A percentile compares a stretch with the other conserved stretches of the same genome.
These are phyloP conservation scores for Exophiala viscosa DNA, from an alignment of 2,329 filamentous ascomycete species.

Conservation along the genomic window DNA sequence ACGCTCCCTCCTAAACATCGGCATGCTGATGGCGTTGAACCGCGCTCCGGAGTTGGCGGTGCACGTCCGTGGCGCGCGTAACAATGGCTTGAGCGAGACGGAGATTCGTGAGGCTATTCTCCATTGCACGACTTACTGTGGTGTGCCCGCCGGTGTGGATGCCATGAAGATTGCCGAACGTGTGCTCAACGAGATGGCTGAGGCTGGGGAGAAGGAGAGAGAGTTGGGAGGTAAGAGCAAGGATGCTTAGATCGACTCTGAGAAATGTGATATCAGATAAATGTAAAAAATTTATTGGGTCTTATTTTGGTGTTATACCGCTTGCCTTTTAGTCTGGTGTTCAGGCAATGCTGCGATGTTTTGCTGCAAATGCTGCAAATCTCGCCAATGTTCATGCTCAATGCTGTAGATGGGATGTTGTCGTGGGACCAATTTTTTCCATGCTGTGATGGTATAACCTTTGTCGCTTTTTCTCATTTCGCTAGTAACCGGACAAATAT, in stretches of 20 bases:
- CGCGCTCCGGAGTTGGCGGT: constrained; percentile 57
- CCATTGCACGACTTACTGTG: constrained; percentile 39
- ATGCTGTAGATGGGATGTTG: no score
- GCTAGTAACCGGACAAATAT: background rate
- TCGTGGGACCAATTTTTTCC: background rate
- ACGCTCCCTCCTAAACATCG: constrained; percentile 61
- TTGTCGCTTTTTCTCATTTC: background rate
- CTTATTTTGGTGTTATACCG: no score
- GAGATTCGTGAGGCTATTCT: constrained; percentile 53
- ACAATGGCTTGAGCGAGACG: constrained; percentile 58
- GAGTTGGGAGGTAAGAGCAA: constrained; percentile 23
- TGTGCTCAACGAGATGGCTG: constrained; percentile 31
- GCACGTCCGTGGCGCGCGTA: constrained; percentile 59
- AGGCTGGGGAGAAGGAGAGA: constrained; percentile 25
- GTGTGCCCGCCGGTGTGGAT: constrained; percentile 44
- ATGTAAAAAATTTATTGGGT: no score
- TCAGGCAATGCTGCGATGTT: no score
- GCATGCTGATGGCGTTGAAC: constrained; percentile 62
- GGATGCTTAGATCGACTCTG: constrained; percentile 12
- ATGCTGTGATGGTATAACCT: background rate
- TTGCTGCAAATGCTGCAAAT: no score
- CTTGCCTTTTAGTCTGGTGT: no score
- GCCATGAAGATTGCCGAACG: constrained; percentile 34
- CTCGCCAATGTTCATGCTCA: no score
- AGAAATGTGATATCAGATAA: no score